phyloP scores from a whole-genome alignment of 257 asterid genomes.

The Phtheirospermum japonicum region DNA sequence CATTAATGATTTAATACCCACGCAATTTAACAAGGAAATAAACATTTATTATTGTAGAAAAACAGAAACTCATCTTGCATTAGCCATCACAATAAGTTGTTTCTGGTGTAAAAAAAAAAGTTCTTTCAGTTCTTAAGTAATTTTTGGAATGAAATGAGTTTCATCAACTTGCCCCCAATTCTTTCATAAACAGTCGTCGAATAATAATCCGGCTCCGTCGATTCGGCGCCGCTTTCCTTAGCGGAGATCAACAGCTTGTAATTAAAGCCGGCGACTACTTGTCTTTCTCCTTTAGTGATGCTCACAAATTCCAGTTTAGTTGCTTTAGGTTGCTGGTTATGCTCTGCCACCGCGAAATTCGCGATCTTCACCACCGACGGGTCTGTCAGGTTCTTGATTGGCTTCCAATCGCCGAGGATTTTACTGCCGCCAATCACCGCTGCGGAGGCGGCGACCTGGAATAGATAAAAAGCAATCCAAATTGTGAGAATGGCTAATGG shows the following conservation, averaged over 20 bases:
- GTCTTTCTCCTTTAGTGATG: background rate
- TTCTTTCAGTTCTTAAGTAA: too few species aligned
- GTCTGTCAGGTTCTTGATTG: background rate
- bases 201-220: background rate
- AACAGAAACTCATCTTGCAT: too few species aligned
- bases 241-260: background rate
- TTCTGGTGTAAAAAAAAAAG: too few species aligned
- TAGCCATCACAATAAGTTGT: too few species aligned
- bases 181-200: background rate
- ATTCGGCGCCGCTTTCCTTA: background rate
- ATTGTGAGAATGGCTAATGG: background rate
- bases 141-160: background rate
- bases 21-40: constrained; percentile 2
- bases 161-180: background rate
- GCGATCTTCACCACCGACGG: background rate
- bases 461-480: background rate
- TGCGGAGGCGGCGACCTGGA: background rate
- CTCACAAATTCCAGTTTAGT: background rate
- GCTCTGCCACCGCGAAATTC: background rate
- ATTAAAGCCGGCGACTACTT: background rate
- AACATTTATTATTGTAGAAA: too few species aligned
- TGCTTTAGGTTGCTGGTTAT: background rate
- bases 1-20: constrained; percentile 42
- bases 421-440: background rate
- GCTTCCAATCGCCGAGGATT: background rate